Evolutionary conservation across 2,329 filamentous ascomycete genomes (phyloP).

Genomic region (Xylogone sp.): DNA sequence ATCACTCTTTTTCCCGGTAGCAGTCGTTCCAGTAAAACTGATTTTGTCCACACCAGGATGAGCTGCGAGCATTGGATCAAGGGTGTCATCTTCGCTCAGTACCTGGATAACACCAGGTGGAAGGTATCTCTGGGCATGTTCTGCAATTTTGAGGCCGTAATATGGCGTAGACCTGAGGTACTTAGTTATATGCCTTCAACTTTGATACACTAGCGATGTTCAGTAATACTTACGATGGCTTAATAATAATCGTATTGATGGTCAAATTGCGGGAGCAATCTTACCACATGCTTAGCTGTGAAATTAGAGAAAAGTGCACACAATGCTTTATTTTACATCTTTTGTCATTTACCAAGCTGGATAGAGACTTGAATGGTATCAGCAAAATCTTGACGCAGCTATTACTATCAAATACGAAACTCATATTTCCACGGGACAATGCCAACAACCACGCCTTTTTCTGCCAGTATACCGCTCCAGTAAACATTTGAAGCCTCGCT

Average conservation of each 20-base stretch:
- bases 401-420: slow-evolving; percentile 37
- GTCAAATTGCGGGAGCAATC: slow-evolving; percentile 43
- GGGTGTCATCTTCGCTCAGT: slow-evolving; percentile 47
- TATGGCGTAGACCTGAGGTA: too few species aligned
- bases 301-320: too few species aligned
- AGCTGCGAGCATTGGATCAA: slow-evolving; percentile 47
- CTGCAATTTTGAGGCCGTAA: slow-evolving; percentile 45
- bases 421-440: slow-evolving; percentile 59
- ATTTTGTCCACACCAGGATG: slow-evolving; percentile 52
- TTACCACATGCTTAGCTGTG: slow-evolving; percentile 18
- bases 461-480: not conserved
- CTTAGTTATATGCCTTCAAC: too few species aligned
- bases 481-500: not conserved
- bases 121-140: slow-evolving; percentile 43
- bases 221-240: slow-evolving; percentile 38
- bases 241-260: slow-evolving; percentile 49
- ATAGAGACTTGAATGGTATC: too few species aligned
- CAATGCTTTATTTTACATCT: too few species aligned
- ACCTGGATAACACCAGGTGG: slow-evolving; percentile 51
- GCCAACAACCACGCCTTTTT: slow-evolving; percentile 40
- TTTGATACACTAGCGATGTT: too few species aligned
- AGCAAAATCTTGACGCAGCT: slow-evolving; percentile 18
- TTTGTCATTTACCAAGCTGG: too few species aligned
- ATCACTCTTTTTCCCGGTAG: slow-evolving; percentile 44
- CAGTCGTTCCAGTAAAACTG: slow-evolving; percentile 52